Evolutionary conservation across 352 stramenopile species (phyloP).

Genomic region (Pythium dissimile): DNA sequence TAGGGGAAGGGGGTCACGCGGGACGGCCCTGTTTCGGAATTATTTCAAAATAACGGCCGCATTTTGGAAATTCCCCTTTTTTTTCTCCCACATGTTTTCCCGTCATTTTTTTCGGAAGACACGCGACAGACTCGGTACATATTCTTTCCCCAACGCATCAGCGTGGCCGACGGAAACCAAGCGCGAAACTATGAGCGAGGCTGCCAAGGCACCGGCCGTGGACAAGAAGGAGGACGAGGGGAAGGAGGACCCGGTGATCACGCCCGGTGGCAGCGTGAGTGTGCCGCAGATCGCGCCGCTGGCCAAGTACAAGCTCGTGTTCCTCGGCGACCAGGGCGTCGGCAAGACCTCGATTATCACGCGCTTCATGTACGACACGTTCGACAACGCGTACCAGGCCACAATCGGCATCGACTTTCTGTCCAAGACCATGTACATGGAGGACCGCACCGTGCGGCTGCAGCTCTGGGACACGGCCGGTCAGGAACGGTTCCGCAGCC

Average conservation of each 20-base stretch:
- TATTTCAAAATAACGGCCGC: too few relatives aligned
- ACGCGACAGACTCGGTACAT: neutral
- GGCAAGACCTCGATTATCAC: slow-evolving; percentile 99
- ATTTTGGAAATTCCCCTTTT: too few relatives aligned
- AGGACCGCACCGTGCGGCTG: slow-evolving; percentile 97
- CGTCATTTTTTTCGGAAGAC: neutral
- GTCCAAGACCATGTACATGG: slow-evolving; percentile 99
- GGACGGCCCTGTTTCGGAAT: too few relatives aligned
- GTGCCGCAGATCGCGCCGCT: slow-evolving; percentile 87
- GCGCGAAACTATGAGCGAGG: slow-evolving; percentile 13
- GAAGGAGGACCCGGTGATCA: slow-evolving; percentile 20
- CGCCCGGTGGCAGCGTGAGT: slow-evolving; percentile 19
- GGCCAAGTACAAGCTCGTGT: slow-evolving; percentile 95
- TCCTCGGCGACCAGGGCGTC: slow-evolving; percentile 96
- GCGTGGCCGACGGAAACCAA: neutral
- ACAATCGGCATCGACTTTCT: slow-evolving; percentile 99
- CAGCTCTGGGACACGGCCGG: slow-evolving; percentile 99
- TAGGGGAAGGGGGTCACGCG: too few relatives aligned
- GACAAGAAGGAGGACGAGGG: slow-evolving; percentile 19
- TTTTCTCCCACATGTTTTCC: too few relatives aligned
- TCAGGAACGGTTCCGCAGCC: slow-evolving; percentile 94
- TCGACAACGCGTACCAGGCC: slow-evolving; percentile 97
- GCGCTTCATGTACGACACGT: slow-evolving; percentile 99
- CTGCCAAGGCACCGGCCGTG: slow-evolving; percentile 13
- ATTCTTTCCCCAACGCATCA: neutral